Conservation (phyloP, 1,139 yeast genomes). For the Pichia sp. region DNA sequence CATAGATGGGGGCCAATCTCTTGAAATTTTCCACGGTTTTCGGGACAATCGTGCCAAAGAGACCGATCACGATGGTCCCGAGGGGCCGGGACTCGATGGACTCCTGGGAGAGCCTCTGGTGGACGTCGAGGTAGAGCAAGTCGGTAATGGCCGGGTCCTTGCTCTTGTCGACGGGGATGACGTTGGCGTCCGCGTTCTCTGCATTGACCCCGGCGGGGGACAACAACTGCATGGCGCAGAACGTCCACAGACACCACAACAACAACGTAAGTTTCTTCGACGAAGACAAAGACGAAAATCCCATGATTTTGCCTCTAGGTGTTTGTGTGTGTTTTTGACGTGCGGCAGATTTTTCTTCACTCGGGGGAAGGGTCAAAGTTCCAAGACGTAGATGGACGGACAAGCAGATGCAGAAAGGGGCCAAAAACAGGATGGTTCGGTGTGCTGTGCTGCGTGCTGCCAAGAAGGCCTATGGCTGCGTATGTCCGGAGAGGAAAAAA, state of each 20-base stretch:
- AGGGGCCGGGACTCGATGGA: conserved; percentile 31
- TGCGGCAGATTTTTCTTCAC: too few species aligned
- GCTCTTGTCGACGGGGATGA: neutral
- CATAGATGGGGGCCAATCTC: conserved; percentile 52
- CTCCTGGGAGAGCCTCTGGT: conserved; percentile 39
- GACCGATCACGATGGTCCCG: conserved; percentile 64
- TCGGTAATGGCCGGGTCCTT: conserved; percentile 59
- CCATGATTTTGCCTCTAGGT: too few species aligned
- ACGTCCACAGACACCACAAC: neutral
- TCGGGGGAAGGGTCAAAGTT: too few species aligned
- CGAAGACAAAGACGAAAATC: neutral
- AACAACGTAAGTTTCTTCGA: neutral
- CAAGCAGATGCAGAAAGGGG: too few species aligned
- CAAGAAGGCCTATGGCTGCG: too few species aligned
- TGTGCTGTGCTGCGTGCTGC: too few species aligned
- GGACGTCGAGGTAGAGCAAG: conserved; percentile 56
- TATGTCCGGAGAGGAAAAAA: too few species aligned
- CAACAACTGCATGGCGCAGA: neutral
- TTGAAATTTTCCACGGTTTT: conserved; percentile 70
- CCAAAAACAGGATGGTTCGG: too few species aligned
- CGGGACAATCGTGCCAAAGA: conserved; percentile 72
- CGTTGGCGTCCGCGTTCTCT: neutral
- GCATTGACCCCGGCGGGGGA: too few species aligned
- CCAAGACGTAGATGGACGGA: too few species aligned
- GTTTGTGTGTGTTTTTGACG: too few species aligned